phyloP scores from a whole-genome alignment of 805 yeast species.

The Wickerhamomyces sydowiorum region DNA sequence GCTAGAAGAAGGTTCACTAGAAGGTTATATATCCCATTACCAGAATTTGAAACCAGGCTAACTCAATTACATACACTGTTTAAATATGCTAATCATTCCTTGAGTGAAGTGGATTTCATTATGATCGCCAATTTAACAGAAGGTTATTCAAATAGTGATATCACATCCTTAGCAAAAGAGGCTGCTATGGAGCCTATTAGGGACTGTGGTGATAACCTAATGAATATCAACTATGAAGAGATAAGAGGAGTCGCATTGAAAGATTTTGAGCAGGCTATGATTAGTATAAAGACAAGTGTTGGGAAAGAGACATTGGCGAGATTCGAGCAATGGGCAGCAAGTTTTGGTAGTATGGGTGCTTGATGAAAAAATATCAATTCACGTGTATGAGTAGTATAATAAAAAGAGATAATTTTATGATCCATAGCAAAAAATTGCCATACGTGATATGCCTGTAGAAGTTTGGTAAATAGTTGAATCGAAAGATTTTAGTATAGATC shows the following conservation, averaged over 20 bases:
- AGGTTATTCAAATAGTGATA: slow-evolving; percentile 91
- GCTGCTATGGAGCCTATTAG: slow-evolving; percentile 98
- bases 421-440: too few relatives aligned
- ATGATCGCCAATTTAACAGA: slow-evolving; percentile 61
- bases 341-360: slow-evolving; percentile 91
- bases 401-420: too few relatives aligned
- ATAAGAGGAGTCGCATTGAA: slow-evolving; percentile 69
- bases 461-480: too few relatives aligned
- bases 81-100: slow-evolving; percentile 59
- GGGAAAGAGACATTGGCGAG: slow-evolving; percentile 69
- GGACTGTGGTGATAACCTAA: slow-evolving; percentile 78
- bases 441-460: too few relatives aligned
- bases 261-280: slow-evolving; percentile 76
- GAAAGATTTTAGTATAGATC: too few relatives aligned
- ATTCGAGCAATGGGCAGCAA: slow-evolving; percentile 85
- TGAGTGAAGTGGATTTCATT: slow-evolving; percentile 58
- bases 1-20: slow-evolving; percentile 92
- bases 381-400: too few relatives aligned
- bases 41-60: slow-evolving; percentile 77
- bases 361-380: too few relatives aligned
- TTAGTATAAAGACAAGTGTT: slow-evolving; percentile 83
- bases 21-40: slow-evolving; percentile 90
- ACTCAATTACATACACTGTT: slow-evolving; percentile 69
- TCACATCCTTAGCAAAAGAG: slow-evolving; percentile 93
- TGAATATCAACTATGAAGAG: slow-evolving; percentile 63